Conservation (phyloP, 768 basidiomycete species). For the Clitopilus hobsonii region DNA sequence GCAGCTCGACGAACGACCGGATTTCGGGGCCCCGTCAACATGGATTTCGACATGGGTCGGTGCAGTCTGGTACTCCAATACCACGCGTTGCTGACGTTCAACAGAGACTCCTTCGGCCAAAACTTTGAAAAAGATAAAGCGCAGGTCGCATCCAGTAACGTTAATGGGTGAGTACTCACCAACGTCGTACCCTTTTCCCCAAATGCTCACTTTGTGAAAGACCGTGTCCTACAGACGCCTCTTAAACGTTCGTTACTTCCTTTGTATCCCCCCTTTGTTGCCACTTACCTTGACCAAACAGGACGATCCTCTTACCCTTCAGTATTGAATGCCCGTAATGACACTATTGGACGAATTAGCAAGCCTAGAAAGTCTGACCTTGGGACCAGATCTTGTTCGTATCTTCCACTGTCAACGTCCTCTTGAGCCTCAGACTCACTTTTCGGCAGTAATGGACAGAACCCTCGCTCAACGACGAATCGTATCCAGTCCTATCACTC, state of each 20-base stretch:
- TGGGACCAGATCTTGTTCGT: neutral
- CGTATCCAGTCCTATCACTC: neutral
- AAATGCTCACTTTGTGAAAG: neutral
- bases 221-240: constrained; percentile 8
- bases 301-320: neutral
- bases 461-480: neutral
- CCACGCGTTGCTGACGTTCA: neutral
- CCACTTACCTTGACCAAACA: neutral
- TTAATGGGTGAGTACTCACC: constrained; percentile 8
- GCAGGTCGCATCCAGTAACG: neutral
- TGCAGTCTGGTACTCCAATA: neutral
- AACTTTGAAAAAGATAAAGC: neutral
- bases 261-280: no score
- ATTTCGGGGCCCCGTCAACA: neutral
- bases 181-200: no score
- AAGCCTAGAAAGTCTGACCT: neutral
- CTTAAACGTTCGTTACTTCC: neutral
- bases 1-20: neutral
- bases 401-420: neutral
- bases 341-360: neutral
- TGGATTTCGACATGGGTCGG: neutral
- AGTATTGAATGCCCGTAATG: neutral
- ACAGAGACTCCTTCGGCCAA: neutral
- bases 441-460: neutral
- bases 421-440: neutral